A percentile compares a stretch with the other conserved stretches of the same genome.
Evolutionary conservation across 768 basidiomycete genomes (phyloP).

Genomic region (Tylopilus rubrobrunneus): DNA sequence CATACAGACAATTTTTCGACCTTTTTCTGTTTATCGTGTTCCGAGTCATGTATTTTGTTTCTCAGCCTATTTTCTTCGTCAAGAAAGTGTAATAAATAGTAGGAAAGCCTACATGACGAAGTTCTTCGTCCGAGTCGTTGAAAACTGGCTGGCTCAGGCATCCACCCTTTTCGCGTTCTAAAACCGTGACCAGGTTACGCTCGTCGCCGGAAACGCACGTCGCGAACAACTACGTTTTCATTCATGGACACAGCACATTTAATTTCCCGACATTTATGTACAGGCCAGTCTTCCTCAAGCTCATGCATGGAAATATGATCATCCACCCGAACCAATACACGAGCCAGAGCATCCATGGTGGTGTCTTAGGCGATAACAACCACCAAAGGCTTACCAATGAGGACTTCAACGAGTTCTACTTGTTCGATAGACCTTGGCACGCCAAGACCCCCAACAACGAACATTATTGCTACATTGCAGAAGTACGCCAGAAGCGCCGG

Average conservation of each 20-base stretch:
- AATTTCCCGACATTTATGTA: slow-evolving; percentile 7
- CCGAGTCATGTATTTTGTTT: neutral
- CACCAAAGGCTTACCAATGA: slow-evolving; percentile 3
- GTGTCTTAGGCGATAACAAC: neutral
- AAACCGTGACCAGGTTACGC: neutral
- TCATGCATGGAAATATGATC: neutral
- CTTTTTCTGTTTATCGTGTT: neutral
- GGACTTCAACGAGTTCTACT: neutral
- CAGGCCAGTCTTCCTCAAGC: slow-evolving; percentile 2
- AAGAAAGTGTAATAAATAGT: neutral
- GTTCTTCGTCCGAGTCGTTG: neutral
- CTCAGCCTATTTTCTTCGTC: neutral
- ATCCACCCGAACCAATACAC: neutral
- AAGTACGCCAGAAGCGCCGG: slow-evolving; percentile 10
- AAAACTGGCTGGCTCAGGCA: neutral
- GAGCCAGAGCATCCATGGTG: neutral
- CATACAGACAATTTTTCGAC: too few relatives aligned
- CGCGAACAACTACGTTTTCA: too few relatives aligned
- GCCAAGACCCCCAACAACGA: neutral
- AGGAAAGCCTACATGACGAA: neutral
- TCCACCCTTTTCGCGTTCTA: neutral
- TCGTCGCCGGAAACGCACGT: slow-evolving; percentile 4
- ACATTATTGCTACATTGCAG: slow-evolving; percentile 7
- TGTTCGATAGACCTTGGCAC: slow-evolving; percentile 2
- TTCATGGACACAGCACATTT: slow-evolving; percentile 9